Evolutionary conservation across 257 asterid species (phyloP), one percentile per base, ranked within the genome.

Genomic region (Cynanchum wilfordii): DNA sequence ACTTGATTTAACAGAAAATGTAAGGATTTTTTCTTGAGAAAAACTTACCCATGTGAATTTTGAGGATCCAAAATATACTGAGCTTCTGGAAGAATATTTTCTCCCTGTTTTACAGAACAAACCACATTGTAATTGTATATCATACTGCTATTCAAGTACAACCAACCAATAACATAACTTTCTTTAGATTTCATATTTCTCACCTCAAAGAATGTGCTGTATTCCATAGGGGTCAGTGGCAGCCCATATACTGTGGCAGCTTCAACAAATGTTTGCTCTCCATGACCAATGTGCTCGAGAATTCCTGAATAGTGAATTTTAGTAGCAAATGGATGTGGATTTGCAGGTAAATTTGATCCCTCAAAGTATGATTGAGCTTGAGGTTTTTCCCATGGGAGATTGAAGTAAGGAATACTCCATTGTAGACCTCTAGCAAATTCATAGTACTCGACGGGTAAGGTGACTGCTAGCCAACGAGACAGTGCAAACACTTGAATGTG

Each of bases 321-420:
- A 54, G 88, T 78, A 64, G 73, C 42, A 72, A 58, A 87, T 38
- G 78, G 69, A 69, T 72, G 78, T 38, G 85, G 85, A 57, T 79
- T 85, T 78, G 77, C 72, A 0, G 96, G 86, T 42, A 95, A 86
- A 79, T 67, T 79, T 0, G 95, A 82, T 29, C 88, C 94, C 76
- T 82, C 88, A 84, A 85, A 79, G 65, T 79, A 51, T 13, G 85
- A 73, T 58, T 52, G 75, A 60, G 16, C 27, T 51, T 74, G 58
- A 40, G 67, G 83, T 29, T 62, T 82, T 83, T 94, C 97, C 99
- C 99, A 94, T 10, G 97, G 99, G 78, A 94, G 95, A 66, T 60
- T 83, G 78, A 88, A 86, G 85, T 91, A 94, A 55, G 99, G 97
- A 71, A 94, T 82, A 64, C 95, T 94, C 99, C 99, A 94, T 29